phyloP scores from a whole-genome alignment of 1,284 basidiomycete species.

The Exsudoporus floridanus region DNA sequence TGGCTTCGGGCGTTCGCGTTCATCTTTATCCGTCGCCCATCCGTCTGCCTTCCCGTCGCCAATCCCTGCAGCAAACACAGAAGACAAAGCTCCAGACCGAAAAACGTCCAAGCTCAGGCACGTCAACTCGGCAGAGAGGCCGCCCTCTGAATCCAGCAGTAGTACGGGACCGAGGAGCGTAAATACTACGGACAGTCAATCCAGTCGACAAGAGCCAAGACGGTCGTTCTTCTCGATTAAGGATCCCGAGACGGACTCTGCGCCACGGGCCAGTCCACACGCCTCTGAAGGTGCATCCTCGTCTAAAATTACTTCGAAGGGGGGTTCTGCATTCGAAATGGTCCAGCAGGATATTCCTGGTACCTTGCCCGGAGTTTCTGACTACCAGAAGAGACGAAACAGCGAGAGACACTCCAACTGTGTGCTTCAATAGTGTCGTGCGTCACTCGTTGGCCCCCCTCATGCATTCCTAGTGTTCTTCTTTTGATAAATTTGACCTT shows the following conservation, averaged over 20 bases:
- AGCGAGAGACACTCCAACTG: constrained; percentile 42
- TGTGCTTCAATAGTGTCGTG: constrained; percentile 40
- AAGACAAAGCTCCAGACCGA: constrained; percentile 34
- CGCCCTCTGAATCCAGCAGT: constrained; percentile 50
- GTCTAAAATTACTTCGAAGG: constrained; percentile 13
- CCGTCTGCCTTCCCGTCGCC: constrained; percentile 33
- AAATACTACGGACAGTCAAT: constrained; percentile 40
- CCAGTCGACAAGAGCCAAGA: constrained; percentile 35
- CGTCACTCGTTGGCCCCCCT: neutral
- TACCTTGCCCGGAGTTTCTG: constrained; percentile 34
- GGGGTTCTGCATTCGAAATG: constrained; percentile 11
- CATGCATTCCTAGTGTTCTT: neutral
- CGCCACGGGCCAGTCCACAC: constrained; percentile 12
- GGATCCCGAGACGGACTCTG: constrained; percentile 25
- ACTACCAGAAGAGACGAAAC: constrained; percentile 42
- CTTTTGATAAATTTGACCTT: neutral
- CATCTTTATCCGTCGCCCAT: constrained; percentile 34
- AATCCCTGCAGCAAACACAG: constrained; percentile 15
- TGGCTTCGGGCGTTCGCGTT: constrained; percentile 63
- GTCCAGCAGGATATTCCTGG: constrained; percentile 36
- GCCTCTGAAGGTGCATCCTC: constrained; percentile 11
- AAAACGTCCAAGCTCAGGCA: constrained; percentile 35
- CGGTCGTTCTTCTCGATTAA: constrained; percentile 31
- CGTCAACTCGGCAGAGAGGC: constrained; percentile 40
- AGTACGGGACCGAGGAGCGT: constrained; percentile 50